Evolutionary conservation across 805 yeast species (phyloP).

Genomic region (Yarrowia sp.): DNA sequence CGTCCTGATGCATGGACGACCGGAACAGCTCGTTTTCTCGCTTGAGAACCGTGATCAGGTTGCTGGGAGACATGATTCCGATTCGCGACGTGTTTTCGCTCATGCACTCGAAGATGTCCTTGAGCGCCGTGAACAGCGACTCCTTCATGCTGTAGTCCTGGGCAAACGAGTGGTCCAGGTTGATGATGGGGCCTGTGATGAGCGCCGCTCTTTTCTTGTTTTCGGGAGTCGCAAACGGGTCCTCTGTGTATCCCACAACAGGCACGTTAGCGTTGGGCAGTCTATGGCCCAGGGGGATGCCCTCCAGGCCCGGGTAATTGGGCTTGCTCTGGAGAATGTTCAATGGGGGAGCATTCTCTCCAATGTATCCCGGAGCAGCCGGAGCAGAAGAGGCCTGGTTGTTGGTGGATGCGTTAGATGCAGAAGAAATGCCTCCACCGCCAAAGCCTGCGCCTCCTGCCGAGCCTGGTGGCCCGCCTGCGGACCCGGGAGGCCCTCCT

Average conservation of each 20-base stretch:
- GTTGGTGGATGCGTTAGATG: conserved; percentile 9
- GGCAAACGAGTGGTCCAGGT: conserved; percentile 72
- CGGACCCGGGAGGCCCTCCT: conserved; percentile 9
- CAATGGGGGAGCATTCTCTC: conserved; percentile 2
- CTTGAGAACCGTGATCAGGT: conserved; percentile 76
- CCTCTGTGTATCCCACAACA: conserved; percentile 56
- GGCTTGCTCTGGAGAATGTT: conserved; percentile 36
- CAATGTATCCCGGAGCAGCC: conserved; percentile 21
- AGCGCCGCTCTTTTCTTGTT: conserved; percentile 80
- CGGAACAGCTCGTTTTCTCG: conserved; percentile 84
- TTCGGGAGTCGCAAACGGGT: conserved; percentile 62
- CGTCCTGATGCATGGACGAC: conserved; percentile 96
- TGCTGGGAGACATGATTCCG: conserved; percentile 86
- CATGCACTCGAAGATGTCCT: conserved; percentile 86
- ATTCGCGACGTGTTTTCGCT: conserved; percentile 69
- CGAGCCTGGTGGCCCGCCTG: conserved; percentile 11
- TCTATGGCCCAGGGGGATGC: conserved; percentile 51
- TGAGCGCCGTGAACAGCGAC: conserved; percentile 68
- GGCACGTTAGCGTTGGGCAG: conserved; percentile 55
- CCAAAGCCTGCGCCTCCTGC: neutral
- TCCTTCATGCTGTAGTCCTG: conserved; percentile 59
- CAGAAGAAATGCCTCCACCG: conserved; percentile 19
- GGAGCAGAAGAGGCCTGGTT: conserved; percentile 19
- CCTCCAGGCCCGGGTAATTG: conserved; percentile 46
- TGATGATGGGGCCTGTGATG: conserved; percentile 80